Conservation (phyloP, 192 early-diverging fungal species). For the Jimgerdemannia flammicorona region DNA sequence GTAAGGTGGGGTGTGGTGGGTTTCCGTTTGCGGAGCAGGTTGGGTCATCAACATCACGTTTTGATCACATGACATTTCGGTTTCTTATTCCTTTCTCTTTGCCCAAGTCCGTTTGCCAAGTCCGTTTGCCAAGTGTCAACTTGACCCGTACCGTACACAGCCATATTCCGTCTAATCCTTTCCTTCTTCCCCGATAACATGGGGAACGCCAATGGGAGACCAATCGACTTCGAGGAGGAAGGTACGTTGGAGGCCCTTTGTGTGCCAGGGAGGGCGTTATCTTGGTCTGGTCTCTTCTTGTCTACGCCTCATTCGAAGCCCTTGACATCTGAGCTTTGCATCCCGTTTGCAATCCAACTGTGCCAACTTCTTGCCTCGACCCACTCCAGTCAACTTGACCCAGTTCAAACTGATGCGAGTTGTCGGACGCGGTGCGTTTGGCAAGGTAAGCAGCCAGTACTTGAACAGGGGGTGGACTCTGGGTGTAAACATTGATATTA, state of each 20-base stretch:
- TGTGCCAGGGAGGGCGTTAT: background rate
- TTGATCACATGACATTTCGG: too few species aligned
- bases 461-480: too few species aligned
- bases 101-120: too few species aligned
- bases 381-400: constrained; percentile 57
- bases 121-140: too few species aligned
- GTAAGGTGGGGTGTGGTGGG: too few species aligned
- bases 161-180: background rate
- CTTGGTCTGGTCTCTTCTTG: background rate
- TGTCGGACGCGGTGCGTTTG: constrained; percentile 85
- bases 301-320: background rate
- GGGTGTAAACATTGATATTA: too few species aligned
- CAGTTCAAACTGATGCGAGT: constrained; percentile 79
- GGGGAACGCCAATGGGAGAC: background rate
- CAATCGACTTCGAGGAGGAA: background rate
- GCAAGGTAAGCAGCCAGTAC: constrained; percentile 58
- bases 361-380: too few species aligned
- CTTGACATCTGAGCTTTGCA: background rate
- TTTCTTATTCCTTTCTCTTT: too few species aligned
- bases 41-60: too few species aligned
- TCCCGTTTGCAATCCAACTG: too few species aligned
- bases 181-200: background rate
- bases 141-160: too few species aligned
- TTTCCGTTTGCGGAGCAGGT: too few species aligned
- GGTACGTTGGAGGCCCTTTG: background rate